Conservation (phyloP, 768 basidiomycete genomes). For the Termitomyces sp. region DNA sequence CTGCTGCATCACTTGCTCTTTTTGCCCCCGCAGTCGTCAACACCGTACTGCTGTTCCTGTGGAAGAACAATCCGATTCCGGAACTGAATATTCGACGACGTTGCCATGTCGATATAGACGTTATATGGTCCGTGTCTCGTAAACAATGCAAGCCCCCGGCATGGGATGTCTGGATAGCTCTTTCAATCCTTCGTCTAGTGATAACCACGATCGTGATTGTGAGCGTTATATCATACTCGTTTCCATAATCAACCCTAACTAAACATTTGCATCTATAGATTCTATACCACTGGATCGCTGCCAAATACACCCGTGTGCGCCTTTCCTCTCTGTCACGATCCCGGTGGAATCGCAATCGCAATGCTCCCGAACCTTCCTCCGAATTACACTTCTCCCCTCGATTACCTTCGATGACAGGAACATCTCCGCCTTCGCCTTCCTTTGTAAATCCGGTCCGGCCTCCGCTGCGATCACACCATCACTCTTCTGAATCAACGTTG, state of each 20-base stretch:
- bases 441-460: constrained; percentile 1
- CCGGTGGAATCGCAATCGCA: constrained; percentile 6
- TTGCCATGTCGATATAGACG: constrained; percentile 64
- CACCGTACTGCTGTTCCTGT: constrained; percentile 45
- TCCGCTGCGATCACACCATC: constrained; percentile 8
- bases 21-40: constrained; percentile 51
- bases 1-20: constrained; percentile 39
- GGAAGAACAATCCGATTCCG: constrained; percentile 36
- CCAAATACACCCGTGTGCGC: constrained; percentile 20
- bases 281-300: constrained; percentile 21
- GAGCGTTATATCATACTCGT: constrained; percentile 18
- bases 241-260: neutral
- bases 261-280: constrained; percentile 17
- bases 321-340: constrained; percentile 17
- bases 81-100: constrained; percentile 33
- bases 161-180: constrained; percentile 51
- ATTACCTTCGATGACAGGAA: constrained; percentile 13
- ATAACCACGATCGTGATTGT: constrained; percentile 51
- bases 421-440: constrained; percentile 3
- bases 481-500: constrained; percentile 18
- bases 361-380: constrained; percentile 8
- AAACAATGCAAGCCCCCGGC: constrained; percentile 24
- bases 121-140: constrained; percentile 49
- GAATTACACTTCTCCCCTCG: constrained; percentile 13
- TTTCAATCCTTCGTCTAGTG: constrained; percentile 46